These are phyloP conservation scores for Botrytis hyacinthi DNA, from an alignment of 2,329 filamentous ascomycete genomes.

Conservation along the genomic window DNA sequence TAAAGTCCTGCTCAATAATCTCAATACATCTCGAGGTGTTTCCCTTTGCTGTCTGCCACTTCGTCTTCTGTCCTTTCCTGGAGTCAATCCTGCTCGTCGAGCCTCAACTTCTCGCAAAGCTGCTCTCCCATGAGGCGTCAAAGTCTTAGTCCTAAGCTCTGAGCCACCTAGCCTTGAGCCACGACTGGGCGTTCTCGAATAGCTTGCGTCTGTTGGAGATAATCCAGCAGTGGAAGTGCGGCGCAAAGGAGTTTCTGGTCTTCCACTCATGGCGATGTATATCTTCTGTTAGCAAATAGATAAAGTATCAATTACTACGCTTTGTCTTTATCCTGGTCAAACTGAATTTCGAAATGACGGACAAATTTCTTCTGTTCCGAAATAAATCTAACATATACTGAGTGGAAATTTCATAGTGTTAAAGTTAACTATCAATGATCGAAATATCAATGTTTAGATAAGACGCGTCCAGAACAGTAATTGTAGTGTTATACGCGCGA, in stretches of 20 bases:
- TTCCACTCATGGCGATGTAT: conserved; percentile 32
- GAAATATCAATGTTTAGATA: conserved; percentile 3
- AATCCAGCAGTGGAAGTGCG: conserved; percentile 36
- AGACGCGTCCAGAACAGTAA: conserved; percentile 10
- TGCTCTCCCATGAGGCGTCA: conserved; percentile 60
- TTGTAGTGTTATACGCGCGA: not conserved
- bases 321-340: not conserved
- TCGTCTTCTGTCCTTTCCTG: conserved; percentile 56
- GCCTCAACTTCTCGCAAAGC: conserved; percentile 58
- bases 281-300: not conserved
- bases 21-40: conserved; percentile 53
- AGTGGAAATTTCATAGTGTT: too few species aligned
- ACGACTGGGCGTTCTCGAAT: conserved; percentile 33
- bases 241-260: conserved; percentile 36
- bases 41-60: conserved; percentile 57
- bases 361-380: too few species aligned
- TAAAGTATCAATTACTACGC: not conserved
- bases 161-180: conserved; percentile 30
- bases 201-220: conserved; percentile 29
- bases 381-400: not conserved
- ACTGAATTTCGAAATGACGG: not conserved
- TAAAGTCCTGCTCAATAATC: conserved; percentile 53
- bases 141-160: conserved; percentile 29
- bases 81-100: conserved; percentile 60
- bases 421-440: not conserved